Percentiles rank a stretch among this genome's conserved stretches.
These are phyloP conservation scores for Curvularia eragrostidis DNA, from an alignment of 2,329 filamentous ascomycete genomes.

Conservation along the genomic window DNA sequence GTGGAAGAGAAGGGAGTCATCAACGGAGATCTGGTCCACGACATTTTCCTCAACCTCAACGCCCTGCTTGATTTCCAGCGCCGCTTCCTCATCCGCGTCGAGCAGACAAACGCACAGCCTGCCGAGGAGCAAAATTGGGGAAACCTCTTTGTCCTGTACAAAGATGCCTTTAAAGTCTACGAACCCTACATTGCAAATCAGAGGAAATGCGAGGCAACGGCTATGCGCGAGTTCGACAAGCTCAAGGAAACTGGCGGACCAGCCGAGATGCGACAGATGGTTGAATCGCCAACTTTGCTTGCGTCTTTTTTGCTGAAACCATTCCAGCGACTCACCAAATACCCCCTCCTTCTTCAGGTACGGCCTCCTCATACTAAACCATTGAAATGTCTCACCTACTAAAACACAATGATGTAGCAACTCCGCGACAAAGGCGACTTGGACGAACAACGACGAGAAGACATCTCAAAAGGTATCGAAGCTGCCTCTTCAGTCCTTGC, in stretches of 20 bases:
- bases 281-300: slow-evolving; percentile 83
- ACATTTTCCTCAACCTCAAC: slow-evolving; percentile 97
- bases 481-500: slow-evolving; percentile 82
- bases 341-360: slow-evolving; percentile 87
- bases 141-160: slow-evolving; percentile 83
- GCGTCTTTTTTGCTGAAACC: slow-evolving; percentile 95
- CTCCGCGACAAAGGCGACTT: slow-evolving; percentile 82
- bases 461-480: slow-evolving; percentile 78
- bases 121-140: slow-evolving; percentile 87
- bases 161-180: slow-evolving; percentile 89
- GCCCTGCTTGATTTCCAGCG: slow-evolving; percentile 94
- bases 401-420: slow-evolving; percentile 63
- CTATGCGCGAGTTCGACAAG: slow-evolving; percentile 84
- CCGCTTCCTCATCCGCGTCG: slow-evolving; percentile 91
- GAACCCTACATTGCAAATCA: slow-evolving; percentile 98
- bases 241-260: slow-evolving; percentile 76
- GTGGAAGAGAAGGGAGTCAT: slow-evolving; percentile 87
- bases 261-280: slow-evolving; percentile 69
- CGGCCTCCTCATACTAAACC: slow-evolving; percentile 17
- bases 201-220: slow-evolving; percentile 84
- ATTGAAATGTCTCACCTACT: slow-evolving; percentile 11
- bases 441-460: slow-evolving; percentile 71
- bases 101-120: slow-evolving; percentile 89
- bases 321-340: slow-evolving; percentile 94
- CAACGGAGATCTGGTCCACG: slow-evolving; percentile 86